Evolutionary conservation across 257 asterid species (phyloP).

Genomic region (Rauvolfia tetraphylla): DNA sequence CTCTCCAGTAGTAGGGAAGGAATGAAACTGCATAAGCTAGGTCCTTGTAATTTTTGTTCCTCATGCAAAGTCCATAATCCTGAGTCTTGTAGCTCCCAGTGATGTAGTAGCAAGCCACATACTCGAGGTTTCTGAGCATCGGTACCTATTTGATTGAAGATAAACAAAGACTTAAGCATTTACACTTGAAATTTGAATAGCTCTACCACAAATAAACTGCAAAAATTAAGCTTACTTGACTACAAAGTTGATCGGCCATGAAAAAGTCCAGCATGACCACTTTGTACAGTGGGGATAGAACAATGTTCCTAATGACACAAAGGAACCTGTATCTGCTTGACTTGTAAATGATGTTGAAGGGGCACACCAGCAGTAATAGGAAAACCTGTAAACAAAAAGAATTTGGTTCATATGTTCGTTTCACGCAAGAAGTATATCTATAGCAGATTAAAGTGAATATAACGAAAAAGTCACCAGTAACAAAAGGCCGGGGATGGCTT

Average conservation of each 20-base stretch:
- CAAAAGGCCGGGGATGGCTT: constrained; percentile 71
- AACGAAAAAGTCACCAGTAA: constrained; percentile 49
- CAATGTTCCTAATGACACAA: constrained; percentile 60
- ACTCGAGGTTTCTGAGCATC: constrained; percentile 70
- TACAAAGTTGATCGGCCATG: constrained; percentile 98
- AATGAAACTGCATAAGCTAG: constrained; percentile 90
- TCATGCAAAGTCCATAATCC: constrained; percentile 71
- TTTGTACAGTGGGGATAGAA: constrained; percentile 77
- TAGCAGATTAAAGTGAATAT: not conserved
- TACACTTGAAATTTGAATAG: not conserved
- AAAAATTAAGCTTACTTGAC: constrained; percentile 52
- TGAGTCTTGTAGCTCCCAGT: constrained; percentile 85
- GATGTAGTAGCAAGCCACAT: constrained; percentile 76
- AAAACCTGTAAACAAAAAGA: constrained; percentile 34
- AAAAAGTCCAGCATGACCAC: constrained; percentile 93
- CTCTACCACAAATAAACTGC: not conserved
- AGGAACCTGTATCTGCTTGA: constrained; percentile 80
- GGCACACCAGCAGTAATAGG: constrained; percentile 53
- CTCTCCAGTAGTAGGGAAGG: constrained; percentile 94
- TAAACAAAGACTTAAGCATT: not conserved
- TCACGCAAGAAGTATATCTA: not conserved
- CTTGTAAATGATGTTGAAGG: constrained; percentile 72
- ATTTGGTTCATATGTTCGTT: not conserved
- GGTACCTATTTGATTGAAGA: constrained; percentile 52
- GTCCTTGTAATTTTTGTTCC: constrained; percentile 68